Base-by-base conservation (phyloP, 139 green algal species). In the Chlorella sorokiniana region DNA sequence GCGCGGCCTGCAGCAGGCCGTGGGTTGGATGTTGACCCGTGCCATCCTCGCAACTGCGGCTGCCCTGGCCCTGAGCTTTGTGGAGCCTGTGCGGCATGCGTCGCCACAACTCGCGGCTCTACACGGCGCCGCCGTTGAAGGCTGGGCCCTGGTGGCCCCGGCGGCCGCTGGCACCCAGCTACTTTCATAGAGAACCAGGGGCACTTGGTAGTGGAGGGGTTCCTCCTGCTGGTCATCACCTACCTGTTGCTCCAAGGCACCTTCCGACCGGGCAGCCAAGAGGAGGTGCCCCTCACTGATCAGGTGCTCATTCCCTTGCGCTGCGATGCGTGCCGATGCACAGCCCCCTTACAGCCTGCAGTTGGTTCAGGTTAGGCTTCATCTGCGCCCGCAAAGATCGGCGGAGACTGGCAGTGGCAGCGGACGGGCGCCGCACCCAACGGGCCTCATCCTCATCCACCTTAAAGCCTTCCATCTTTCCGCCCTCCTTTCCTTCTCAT, bases 131-230 rank as follows among this genome's bases (percentile, higher is more conserved):
- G 54, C 29, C 51, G 23, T 61, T 18, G 86, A 95, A 33, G 90
- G 91, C 37, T 98, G 94, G 94, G 84, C 81, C 1, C 85, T 93
- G 14, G 68, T 98, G 3, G 85, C 87, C 94, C 94, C 0, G 94
- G 94, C n/a, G 94, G 94, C 41, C 78, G 83, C 73, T 87, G 69
- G 64, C 94, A 98, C 82, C 94, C 94, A 0, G 82, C 84, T 0
- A 88, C 86, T 61, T 96, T 98, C 76, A 81, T 97, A 18, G 93
- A 94, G 81, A 88, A 95, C 87, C 88, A 95, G 45, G 88, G 91
- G 2, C 94, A 97, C 76, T 59, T 97, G 14, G 85, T 93, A 2
- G 76, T 97, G 35, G 95, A 98, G 84, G 90, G 78, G 0, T 22
- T 93, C 27, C 90, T 98, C 35, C 48, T 95, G 37, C 62, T 90